Conservation (phyloP, 2,329 filamentous ascomycete genomes). For the Penicillium sp. region DNA sequence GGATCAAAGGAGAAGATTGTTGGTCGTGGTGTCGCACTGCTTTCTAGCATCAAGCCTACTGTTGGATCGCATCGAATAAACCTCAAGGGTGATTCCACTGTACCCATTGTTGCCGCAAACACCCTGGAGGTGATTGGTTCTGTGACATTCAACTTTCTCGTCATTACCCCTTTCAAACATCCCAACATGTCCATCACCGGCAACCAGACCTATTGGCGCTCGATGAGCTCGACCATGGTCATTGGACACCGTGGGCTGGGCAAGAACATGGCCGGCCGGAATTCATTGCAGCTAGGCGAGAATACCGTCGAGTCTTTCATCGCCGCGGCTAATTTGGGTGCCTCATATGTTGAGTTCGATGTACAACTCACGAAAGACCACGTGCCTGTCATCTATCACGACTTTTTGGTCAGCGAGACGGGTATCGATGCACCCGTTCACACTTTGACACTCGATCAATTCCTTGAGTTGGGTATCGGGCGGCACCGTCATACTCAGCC, state of each 20-base stretch:
- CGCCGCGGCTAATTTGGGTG: constrained; percentile 88
- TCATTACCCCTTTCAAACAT: constrained; percentile 92
- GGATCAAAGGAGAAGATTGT: constrained; percentile 77
- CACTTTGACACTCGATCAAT: constrained; percentile 86
- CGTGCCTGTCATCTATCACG: constrained; percentile 96
- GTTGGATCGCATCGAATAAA: constrained; percentile 86
- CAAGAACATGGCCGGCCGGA: constrained; percentile 81
- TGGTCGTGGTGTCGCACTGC: constrained; percentile 80
- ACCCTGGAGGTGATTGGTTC: constrained; percentile 87
- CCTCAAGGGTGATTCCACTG: constrained; percentile 84
- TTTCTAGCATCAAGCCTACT: constrained; percentile 80
- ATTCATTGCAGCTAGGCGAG: constrained; percentile 89
- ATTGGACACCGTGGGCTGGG: constrained; percentile 74
- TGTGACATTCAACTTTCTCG: constrained; percentile 94
- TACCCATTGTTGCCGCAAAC: constrained; percentile 81
- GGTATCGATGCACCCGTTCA: constrained; percentile 96
- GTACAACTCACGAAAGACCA: constrained; percentile 99
- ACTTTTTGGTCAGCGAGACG: constrained; percentile 96
- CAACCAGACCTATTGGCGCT: constrained; percentile 95
- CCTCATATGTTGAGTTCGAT: constrained; percentile 70
- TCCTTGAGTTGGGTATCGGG: constrained; percentile 72
- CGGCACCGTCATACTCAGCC: constrained; percentile 50
- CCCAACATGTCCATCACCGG: constrained; percentile 90
- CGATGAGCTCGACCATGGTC: constrained; percentile 81
- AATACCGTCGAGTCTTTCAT: constrained; percentile 97